Evolutionary conservation across 257 asterid genomes (phyloP), one percentile per base, ranked within the genome.

Genomic region (Dorcoceras hygrometricum): DNA sequence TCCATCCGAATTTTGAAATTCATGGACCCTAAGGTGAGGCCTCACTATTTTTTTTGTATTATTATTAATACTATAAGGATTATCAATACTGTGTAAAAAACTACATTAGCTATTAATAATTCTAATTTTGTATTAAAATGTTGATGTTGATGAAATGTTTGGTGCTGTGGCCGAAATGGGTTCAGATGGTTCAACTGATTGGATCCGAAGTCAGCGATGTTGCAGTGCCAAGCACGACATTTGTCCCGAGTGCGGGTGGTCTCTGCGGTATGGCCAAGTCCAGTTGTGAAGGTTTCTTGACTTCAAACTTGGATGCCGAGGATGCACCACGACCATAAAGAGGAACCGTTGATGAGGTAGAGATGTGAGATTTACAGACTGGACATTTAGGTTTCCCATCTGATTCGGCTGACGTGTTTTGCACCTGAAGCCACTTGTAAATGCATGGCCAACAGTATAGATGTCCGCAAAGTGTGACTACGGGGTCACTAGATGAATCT

Each of bases 401-500:
- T 8, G 95, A 73, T 61, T 85, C 88, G 0, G 76, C 61, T 0
- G 86, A 76, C 10, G 89, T 76, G 75, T 73, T 86, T 68, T 79
- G 87, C 36, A 83, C 87, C 7, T 85, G 78, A 25, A 91, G 87
- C 98, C 98, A 91, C 76, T 87, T 83, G 82, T 85, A 89, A 68
- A 91, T 87, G 85, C 98, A 91, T 12, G 96, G 91, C 98, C 98
- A 91, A 72, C 98, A 91, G 74, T 87, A 91, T 32, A 91, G 89
- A 72, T 91, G 98, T 20, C 98, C 98, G 23, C 98, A 91, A 23
- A 88, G 87, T 57, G 95, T 89, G 68, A 88, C 91, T 9, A 91
- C 90, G 3, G 98, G 98, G 18, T 91, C 98, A 2, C 78, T 83
- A 6, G 88, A 89, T 2, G 95, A 79, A 56, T 91, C 96, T 53